Conservation (phyloP, 495 filamentous ascomycete species). For the Aspergillus haitiensis region DNA sequence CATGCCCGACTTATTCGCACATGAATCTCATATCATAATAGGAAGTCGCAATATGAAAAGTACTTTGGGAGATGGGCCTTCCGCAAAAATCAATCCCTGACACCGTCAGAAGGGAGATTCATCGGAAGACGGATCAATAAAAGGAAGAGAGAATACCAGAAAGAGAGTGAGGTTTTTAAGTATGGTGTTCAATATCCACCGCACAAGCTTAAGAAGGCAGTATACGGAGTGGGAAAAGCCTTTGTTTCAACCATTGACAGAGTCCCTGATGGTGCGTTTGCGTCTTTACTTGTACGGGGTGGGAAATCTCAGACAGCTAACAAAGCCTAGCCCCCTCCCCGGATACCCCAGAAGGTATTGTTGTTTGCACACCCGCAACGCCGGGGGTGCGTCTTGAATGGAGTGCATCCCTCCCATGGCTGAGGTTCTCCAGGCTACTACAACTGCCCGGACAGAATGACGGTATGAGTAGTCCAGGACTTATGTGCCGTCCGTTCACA, state of each 20-base stretch:
- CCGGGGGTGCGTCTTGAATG: constrained; percentile 15
- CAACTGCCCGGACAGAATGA: neutral
- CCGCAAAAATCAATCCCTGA: constrained; percentile 13
- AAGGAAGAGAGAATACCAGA: constrained; percentile 13
- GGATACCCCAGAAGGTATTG: constrained; percentile 16
- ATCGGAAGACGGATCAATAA: constrained; percentile 14
- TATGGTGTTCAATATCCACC: constrained; percentile 9
- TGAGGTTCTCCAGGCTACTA: constrained; percentile 15
- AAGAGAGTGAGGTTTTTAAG: constrained; percentile 22
- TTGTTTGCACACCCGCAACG: constrained; percentile 15
- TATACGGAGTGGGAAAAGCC: constrained; percentile 8
- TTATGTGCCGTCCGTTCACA: neutral
- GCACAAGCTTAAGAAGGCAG: constrained; percentile 12
- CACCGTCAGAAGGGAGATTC: constrained; percentile 1
- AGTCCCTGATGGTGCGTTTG: constrained; percentile 8
- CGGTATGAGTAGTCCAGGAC: constrained; percentile 1
- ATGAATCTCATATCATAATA: constrained; percentile 1
- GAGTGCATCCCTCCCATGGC: constrained; percentile 15
- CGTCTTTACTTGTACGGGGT: neutral
- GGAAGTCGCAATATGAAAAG: constrained; percentile 13
- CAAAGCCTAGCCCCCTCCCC: constrained; percentile 12
- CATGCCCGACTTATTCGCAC: neutral
- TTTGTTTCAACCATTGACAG: constrained; percentile 16
- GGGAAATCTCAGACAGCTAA: neutral
- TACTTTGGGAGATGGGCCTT: constrained; percentile 15